A percentile compares a stretch with the other conserved stretches of the same genome.
Conservation (phyloP, 768 basidiomycete species). For the Pleurotus citrinopileatus region DNA sequence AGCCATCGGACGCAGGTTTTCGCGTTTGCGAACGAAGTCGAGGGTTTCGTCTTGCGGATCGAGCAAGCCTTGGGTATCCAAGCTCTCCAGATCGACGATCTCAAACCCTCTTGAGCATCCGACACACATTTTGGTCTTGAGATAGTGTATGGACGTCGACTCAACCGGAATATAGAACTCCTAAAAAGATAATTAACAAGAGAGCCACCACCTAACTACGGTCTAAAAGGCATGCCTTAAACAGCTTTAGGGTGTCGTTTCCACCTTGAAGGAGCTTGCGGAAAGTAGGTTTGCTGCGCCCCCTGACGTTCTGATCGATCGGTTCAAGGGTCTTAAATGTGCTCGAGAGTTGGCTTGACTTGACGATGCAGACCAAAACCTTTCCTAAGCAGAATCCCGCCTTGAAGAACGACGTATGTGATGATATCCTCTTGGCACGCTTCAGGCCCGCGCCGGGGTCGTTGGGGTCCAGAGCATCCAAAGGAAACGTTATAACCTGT, state of each 20-base stretch:
- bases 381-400: constrained; percentile 89
- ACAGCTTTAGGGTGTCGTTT: constrained; percentile 89
- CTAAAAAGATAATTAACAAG: constrained; percentile 34
- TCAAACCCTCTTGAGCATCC: constrained; percentile 98
- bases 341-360: constrained; percentile 90
- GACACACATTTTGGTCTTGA: constrained; percentile 96
- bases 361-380: constrained; percentile 94
- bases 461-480: constrained; percentile 86
- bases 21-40: constrained; percentile 89
- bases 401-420: constrained; percentile 98
- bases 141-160: constrained; percentile 93
- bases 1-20: constrained; percentile 89
- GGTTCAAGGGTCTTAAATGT: constrained; percentile 98
- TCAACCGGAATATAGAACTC: constrained; percentile 99
- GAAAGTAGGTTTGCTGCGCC: constrained; percentile 87
- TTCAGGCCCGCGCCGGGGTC: constrained; percentile 91
- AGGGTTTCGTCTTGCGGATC: constrained; percentile 90
- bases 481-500: constrained; percentile 92
- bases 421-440: constrained; percentile 91
- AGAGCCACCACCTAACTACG: neutral
- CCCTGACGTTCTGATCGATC: constrained; percentile 82
- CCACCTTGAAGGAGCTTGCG: constrained; percentile 91
- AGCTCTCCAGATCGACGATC: constrained; percentile 94
- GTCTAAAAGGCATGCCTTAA: constrained; percentile 78
- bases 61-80: constrained; percentile 94